phyloP scores from a whole-genome alignment of 768 basidiomycete genomes.

The Psilocybe subaeruginosa region DNA sequence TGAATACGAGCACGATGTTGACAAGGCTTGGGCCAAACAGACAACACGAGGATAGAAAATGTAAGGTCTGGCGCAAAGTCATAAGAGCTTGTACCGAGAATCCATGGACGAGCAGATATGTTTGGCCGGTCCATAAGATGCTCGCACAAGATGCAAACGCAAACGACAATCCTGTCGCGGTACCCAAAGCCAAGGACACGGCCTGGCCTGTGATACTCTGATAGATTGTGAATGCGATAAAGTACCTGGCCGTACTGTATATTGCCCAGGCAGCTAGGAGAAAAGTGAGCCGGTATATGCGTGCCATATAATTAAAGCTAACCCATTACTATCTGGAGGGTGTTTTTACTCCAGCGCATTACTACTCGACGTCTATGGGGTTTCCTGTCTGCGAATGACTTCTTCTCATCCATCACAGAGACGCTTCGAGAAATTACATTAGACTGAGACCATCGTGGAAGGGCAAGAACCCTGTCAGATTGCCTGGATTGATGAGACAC shows the following conservation, averaged over 20 bases:
- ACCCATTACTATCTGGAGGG: slow-evolving; percentile 42
- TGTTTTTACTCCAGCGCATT: slow-evolving; percentile 34
- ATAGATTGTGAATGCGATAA: slow-evolving; percentile 56
- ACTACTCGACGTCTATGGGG: slow-evolving; percentile 25
- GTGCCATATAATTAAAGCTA: slow-evolving; percentile 12
- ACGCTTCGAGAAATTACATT: slow-evolving; percentile 31
- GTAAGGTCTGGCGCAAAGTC: slow-evolving; percentile 35
- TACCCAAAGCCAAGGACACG: slow-evolving; percentile 52
- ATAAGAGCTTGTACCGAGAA: slow-evolving; percentile 39
- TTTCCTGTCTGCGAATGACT: slow-evolving; percentile 22
- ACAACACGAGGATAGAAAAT: slow-evolving; percentile 47
- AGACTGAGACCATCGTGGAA: slow-evolving; percentile 30
- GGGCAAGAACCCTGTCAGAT: slow-evolving; percentile 25
- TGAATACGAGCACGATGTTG: slow-evolving; percentile 59
- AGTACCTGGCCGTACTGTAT: slow-evolving; percentile 69
- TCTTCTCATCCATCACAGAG: slow-evolving; percentile 31
- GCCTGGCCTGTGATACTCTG: slow-evolving; percentile 44
- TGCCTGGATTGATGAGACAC: slow-evolving; percentile 38
- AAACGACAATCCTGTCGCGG: slow-evolving; percentile 45
- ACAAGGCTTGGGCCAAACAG: slow-evolving; percentile 55
- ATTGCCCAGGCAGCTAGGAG: slow-evolving; percentile 57
- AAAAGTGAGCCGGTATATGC: neutral
- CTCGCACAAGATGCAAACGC: slow-evolving; percentile 42
- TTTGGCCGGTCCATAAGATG: slow-evolving; percentile 45
- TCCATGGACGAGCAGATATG: slow-evolving; percentile 38